Percentiles rank a stretch among this genome's conserved stretches.
Evolutionary conservation across 176 grass and related monocot species (phyloP).

Genomic region (Raddia guianensis): DNA sequence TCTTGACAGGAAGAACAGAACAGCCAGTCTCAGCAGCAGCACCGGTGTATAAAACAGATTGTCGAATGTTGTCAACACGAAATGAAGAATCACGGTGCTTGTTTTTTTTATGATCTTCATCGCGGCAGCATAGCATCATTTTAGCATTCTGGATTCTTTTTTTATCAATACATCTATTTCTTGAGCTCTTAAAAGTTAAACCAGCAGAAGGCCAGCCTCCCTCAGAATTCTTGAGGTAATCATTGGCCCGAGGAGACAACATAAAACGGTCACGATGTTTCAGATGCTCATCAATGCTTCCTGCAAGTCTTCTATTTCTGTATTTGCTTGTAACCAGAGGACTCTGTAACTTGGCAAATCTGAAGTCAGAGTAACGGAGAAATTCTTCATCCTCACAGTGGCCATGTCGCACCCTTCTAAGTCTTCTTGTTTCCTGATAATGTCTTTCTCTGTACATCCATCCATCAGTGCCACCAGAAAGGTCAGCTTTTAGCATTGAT

Average conservation of each 20-base stretch:
- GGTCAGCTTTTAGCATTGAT: constrained; percentile 41
- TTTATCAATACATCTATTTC: constrained; percentile 33
- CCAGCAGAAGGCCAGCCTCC: constrained; percentile 41
- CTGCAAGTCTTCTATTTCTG: constrained; percentile 33
- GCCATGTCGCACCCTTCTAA: constrained; percentile 31
- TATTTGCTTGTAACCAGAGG: constrained; percentile 41
- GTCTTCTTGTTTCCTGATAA: constrained; percentile 43
- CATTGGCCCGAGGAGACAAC: constrained; percentile 33
- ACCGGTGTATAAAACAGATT: constrained; percentile 22
- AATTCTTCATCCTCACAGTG: constrained; percentile 32
- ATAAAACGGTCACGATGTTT: constrained; percentile 35
- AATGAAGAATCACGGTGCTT: constrained; percentile 28
- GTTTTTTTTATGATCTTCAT: constrained; percentile 43
- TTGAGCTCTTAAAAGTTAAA: constrained; percentile 38
- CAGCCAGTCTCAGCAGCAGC: constrained; percentile 33
- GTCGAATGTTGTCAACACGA: constrained; percentile 22
- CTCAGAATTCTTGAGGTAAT: constrained; percentile 32
- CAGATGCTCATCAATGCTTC: constrained; percentile 40
- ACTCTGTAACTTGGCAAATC: constrained; percentile 28
- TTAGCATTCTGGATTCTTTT: constrained; percentile 35
- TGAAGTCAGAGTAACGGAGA: constrained; percentile 34
- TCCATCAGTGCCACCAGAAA: constrained; percentile 35
- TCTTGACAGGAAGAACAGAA: constrained; percentile 44
- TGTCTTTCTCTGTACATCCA: constrained; percentile 40
- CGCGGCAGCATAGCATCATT: constrained; percentile 26